phyloP scores from a whole-genome alignment of 257 asterid genomes.

The Primulina huaijiensis region DNA sequence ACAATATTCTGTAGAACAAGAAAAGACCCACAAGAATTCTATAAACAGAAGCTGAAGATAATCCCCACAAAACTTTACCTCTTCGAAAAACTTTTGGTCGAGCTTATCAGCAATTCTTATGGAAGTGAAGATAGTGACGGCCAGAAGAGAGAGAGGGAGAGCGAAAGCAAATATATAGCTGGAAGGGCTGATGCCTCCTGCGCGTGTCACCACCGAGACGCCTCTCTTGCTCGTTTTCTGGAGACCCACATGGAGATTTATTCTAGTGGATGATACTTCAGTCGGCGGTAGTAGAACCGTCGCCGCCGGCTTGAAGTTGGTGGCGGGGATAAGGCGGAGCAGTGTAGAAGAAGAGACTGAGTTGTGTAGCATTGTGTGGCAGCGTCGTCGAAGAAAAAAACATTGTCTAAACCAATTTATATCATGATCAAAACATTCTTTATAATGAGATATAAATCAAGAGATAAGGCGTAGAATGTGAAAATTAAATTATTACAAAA shows the following conservation, averaged over 20 bases:
- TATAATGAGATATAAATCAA: too few relatives aligned
- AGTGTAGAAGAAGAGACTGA: not conserved
- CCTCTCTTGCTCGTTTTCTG: slow-evolving; percentile 24
- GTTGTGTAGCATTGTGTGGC: not conserved
- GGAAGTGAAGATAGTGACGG: slow-evolving; percentile 43
- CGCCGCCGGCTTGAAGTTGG: slow-evolving; percentile 5
- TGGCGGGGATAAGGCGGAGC: slow-evolving; percentile 18
- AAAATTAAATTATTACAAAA: too few relatives aligned
- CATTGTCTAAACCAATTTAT: too few relatives aligned
- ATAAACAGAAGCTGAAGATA: not conserved
- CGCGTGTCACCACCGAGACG: slow-evolving; percentile 35
- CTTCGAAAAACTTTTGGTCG: slow-evolving; percentile 52
- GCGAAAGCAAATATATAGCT: slow-evolving; percentile 47
- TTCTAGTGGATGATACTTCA: not conserved
- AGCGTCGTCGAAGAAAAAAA: not conserved
- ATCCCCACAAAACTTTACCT: slow-evolving; percentile 29
- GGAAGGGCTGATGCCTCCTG: slow-evolving; percentile 33
- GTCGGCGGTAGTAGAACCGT: not conserved
- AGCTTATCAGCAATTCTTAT: slow-evolving; percentile 43
- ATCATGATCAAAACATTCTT: too few relatives aligned
- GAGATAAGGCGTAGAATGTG: too few relatives aligned
- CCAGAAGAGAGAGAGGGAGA: slow-evolving; percentile 51
- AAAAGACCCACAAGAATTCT: too few relatives aligned
- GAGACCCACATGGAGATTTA: not conserved
- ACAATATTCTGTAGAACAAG: not conserved